A percentile compares a stretch with the other conserved stretches of the same genome.
Evolutionary conservation across 176 grass and related monocot species (phyloP).

Genomic region (Phoenix roebelenii): DNA sequence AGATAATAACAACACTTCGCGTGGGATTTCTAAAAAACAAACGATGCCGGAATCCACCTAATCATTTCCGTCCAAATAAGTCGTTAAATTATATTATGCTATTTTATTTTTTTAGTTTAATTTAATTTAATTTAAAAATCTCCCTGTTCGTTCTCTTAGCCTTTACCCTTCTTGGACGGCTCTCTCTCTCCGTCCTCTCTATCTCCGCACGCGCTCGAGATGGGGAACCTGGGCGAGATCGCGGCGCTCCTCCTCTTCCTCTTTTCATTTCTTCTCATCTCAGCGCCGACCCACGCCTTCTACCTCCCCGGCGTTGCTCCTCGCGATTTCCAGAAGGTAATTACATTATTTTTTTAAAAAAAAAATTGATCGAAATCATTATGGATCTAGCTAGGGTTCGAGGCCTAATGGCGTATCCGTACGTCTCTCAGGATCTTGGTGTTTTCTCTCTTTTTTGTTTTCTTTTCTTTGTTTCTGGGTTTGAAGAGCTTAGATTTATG

Average conservation of each 20-base stretch:
- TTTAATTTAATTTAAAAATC: too few relatives aligned
- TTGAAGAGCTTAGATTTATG: not conserved
- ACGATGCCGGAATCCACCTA: too few relatives aligned
- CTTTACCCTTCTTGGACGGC: not conserved
- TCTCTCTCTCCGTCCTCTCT: not conserved
- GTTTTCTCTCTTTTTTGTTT: not conserved
- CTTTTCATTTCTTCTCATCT: slow-evolving; percentile 4
- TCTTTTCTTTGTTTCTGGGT: slow-evolving; percentile 1
- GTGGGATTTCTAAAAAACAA: too few relatives aligned
- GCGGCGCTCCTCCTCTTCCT: slow-evolving; percentile 5
- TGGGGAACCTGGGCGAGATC: slow-evolving; percentile 22
- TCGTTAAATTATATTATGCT: too few relatives aligned
- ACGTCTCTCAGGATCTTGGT: slow-evolving; percentile 17
- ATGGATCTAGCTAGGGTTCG: slow-evolving; percentile 23
- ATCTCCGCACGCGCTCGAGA: slow-evolving; percentile 5
- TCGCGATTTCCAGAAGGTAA: slow-evolving; percentile 65
- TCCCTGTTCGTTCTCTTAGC: not conserved
- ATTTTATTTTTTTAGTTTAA: too few relatives aligned
- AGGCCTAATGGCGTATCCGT: not conserved
- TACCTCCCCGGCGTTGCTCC: slow-evolving; percentile 79
- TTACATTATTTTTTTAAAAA: not conserved
- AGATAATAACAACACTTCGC: too few relatives aligned
- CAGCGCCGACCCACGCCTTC: slow-evolving; percentile 37
- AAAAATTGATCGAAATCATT: not conserved
- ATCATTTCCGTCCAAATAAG: too few relatives aligned